phyloP scores from a whole-genome alignment of 192 early-diverging fungal species.

The Jimgerdemannia flammicorona region DNA sequence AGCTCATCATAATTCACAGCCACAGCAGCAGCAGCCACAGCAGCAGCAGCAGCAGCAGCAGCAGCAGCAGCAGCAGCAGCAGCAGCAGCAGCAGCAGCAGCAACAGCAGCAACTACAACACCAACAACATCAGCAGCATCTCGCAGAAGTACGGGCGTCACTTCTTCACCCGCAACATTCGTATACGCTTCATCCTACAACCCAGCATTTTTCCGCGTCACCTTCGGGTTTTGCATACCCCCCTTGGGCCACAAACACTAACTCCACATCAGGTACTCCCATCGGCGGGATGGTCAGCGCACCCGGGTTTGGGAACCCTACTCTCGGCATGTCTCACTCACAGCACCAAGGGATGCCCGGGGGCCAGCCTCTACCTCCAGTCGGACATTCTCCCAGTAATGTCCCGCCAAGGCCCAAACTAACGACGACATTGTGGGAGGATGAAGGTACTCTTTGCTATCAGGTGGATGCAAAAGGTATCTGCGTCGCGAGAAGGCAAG shows the following conservation, averaged over 20 bases:
- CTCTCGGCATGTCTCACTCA: slow-evolving; percentile 20
- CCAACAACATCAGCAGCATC: slow-evolving; percentile 16
- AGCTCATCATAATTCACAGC: neutral
- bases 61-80: slow-evolving; percentile 19
- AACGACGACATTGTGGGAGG: slow-evolving; percentile 82
- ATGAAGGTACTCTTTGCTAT: slow-evolving; percentile 75
- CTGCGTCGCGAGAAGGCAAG: slow-evolving; percentile 71
- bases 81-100: slow-evolving; percentile 11
- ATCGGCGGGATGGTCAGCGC: slow-evolving; percentile 27
- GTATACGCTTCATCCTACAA: neutral
- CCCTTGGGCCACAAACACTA: neutral
- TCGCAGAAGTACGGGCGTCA: slow-evolving; percentile 4
- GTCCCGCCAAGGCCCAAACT: slow-evolving; percentile 44
- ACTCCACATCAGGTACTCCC: slow-evolving; percentile 21
- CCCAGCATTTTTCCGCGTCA: slow-evolving; percentile 24
- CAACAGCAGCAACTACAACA: slow-evolving; percentile 14
- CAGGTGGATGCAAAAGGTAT: slow-evolving; percentile 80
- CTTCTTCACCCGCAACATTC: neutral
- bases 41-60: slow-evolving; percentile 10
- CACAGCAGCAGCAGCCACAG: neutral
- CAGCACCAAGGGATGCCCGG: neutral
- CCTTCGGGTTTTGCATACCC: slow-evolving; percentile 16
- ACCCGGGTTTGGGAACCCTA: slow-evolving; percentile 19
- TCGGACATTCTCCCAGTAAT: neutral
- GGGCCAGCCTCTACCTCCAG: neutral